Evolutionary conservation across 1,139 yeast species (phyloP), one percentile per base, ranked within the genome.

Genomic region (Kurtzmaniella quercitrusa): DNA sequence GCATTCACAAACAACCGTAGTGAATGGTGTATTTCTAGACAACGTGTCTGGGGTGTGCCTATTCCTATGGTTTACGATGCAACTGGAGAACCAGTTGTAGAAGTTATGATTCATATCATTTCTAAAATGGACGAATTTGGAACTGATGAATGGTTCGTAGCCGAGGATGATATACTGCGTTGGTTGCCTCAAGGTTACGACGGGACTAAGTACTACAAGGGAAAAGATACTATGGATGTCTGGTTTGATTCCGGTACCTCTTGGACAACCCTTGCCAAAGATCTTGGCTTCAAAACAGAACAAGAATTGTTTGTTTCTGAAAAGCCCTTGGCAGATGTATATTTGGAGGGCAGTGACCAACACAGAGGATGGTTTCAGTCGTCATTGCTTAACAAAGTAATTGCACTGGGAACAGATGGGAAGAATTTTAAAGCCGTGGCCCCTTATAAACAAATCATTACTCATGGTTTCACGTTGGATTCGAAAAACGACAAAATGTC

Each of bases 281-380:
- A 71, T 38, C 3, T 32, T 15, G 11, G 39, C 33, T 9, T 17
- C 11, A 16, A 8, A 5, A 26, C 17, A 19, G 32, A 15, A 28
- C 39, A 47, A 14, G 57, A 66, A 33, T 46, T 56, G 38, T 51
- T 49, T 20, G 47, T 50, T 12, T 42, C 62, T 28, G 53, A 57
- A 20, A 47, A 68, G 34, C 67, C 72, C 12, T 60, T 84, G 6
- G 87, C 95, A 0, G 95, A 91, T 58, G 75, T 88, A 14, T 91
- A 88, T 57, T 63, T 91, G 17, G 99, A 93, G 66, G 99, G 99
- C 1, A 80, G 93, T 30, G 99, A 93, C 59, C 99, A 93, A 61
- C 98, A 94, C 58, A 77, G 99, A 47, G 99, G 99, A 0, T 93
- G 99, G 99, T 93, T 93, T 60, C 99, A 93, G 65, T 88, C 96